Evolutionary conservation across 2,329 filamentous ascomycete species (phyloP).

Genomic region (Fusarium sp.): DNA sequence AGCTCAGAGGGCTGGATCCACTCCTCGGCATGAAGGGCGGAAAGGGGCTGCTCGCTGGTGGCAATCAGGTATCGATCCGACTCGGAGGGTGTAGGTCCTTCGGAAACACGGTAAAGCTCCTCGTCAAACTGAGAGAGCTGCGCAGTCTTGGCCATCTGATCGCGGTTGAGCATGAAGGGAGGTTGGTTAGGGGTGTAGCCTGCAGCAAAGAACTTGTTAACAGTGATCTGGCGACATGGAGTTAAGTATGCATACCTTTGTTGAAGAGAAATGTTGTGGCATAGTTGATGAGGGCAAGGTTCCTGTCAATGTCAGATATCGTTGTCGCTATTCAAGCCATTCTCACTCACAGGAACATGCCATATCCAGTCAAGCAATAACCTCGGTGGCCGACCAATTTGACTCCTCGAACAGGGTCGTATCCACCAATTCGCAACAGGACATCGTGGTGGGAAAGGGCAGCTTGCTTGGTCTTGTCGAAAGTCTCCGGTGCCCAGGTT

Average conservation of each 20-base stretch:
- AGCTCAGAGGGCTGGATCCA: conserved; percentile 89
- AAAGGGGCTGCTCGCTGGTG: conserved; percentile 95
- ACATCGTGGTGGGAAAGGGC: conserved; percentile 95
- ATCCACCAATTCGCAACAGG: conserved; percentile 86
- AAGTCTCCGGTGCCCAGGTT: conserved; percentile 84
- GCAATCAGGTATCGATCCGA: conserved; percentile 86
- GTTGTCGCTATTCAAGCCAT: background rate
- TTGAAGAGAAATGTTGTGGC: conserved; percentile 83
- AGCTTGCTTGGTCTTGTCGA: conserved; percentile 79
- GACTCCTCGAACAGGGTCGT: conserved; percentile 90
- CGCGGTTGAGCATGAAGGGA: conserved; percentile 93
- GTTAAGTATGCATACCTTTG: conserved; percentile 35
- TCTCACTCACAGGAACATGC: conserved; percentile 75
- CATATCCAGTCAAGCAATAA: conserved; percentile 91
- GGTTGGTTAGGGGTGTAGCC: conserved; percentile 88
- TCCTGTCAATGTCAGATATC: conserved; percentile 54
- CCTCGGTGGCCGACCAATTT: conserved; percentile 96
- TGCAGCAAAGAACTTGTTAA: conserved; percentile 30
- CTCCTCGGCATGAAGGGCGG: conserved; percentile 90
- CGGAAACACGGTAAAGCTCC: conserved; percentile 96
- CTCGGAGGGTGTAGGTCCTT: conserved; percentile 84
- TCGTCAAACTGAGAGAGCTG: conserved; percentile 98
- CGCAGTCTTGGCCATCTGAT: conserved; percentile 97
- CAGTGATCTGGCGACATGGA: background rate
- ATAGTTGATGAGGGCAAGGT: conserved; percentile 95